Conservation (phyloP, 345 rosid genomes). For the Brassica rapa region DNA sequence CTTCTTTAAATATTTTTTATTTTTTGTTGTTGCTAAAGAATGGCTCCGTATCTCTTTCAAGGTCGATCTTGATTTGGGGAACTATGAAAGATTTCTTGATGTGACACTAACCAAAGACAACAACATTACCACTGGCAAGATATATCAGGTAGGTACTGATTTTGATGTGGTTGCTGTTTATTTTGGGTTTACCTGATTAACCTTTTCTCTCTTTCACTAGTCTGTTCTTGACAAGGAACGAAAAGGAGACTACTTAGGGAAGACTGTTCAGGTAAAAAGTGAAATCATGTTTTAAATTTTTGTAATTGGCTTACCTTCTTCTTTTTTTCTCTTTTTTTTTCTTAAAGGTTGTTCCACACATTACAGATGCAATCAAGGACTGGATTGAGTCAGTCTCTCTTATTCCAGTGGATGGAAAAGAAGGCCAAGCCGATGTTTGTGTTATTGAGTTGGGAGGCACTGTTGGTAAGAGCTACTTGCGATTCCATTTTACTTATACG, state of each 20-base stretch:
- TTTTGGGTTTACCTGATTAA: not conserved
- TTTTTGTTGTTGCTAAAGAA: slow-evolving; percentile 9
- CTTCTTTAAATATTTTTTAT: slow-evolving; percentile 8
- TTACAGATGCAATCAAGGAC: slow-evolving; percentile 90
- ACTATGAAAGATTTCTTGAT: slow-evolving; percentile 93
- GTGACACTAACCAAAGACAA: slow-evolving; percentile 83
- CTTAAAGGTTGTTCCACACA: slow-evolving; percentile 88
- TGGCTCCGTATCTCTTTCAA: slow-evolving; percentile 17
- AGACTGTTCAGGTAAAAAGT: slow-evolving; percentile 72
- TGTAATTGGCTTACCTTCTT: not conserved
- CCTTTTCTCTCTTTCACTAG: slow-evolving; percentile 41
- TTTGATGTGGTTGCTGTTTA: not conserved
- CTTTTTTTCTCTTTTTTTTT: not conserved
- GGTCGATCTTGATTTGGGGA: slow-evolving; percentile 99
- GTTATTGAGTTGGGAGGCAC: slow-evolving; percentile 99
- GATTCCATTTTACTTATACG: not conserved
- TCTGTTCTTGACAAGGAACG: slow-evolving; percentile 90
- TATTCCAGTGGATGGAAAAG: slow-evolving; percentile 89
- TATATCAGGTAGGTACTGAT: slow-evolving; percentile 71
- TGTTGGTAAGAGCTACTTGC: slow-evolving; percentile 64
- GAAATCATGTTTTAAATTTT: slow-evolving; percentile 15
- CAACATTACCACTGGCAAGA: slow-evolving; percentile 95
- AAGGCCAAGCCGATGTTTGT: slow-evolving; percentile 89
- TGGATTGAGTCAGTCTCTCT: slow-evolving; percentile 77
- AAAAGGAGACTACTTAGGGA: slow-evolving; percentile 87